These are phyloP conservation scores for Oryza coarctata DNA, from an alignment of 176 grass and related monocot genomes.

Conservation along the genomic window DNA sequence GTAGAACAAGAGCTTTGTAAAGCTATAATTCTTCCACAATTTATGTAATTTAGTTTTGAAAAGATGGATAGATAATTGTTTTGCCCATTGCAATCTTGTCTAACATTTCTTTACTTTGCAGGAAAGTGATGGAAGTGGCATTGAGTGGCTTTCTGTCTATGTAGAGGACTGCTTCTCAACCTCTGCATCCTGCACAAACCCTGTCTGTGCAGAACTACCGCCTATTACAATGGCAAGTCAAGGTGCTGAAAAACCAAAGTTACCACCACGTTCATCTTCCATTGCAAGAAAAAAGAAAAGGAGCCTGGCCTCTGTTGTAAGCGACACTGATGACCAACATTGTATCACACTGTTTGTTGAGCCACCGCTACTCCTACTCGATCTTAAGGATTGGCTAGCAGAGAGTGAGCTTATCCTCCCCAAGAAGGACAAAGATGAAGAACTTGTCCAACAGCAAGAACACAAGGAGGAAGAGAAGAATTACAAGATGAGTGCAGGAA, in stretches of 20 bases:
- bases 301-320: slow-evolving; percentile 40
- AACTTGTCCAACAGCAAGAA: slow-evolving; percentile 36
- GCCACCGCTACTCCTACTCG: slow-evolving; percentile 51
- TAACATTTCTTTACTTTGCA: slow-evolving; percentile 49
- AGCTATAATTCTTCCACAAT: background rate
- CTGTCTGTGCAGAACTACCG: slow-evolving; percentile 26
- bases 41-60: background rate
- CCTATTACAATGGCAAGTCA: slow-evolving; percentile 25
- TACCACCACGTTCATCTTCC: slow-evolving; percentile 19
- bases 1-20: background rate
- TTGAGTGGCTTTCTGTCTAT: slow-evolving; percentile 83
- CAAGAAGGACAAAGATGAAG: slow-evolving; percentile 51
- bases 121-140: slow-evolving; percentile 62
- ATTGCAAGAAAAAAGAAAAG: slow-evolving; percentile 47
- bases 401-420: slow-evolving; percentile 92
- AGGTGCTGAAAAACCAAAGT: slow-evolving; percentile 19
- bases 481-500: background rate
- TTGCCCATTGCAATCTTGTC: slow-evolving; percentile 17
- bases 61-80: background rate
- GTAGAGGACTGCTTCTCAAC: slow-evolving; percentile 78
- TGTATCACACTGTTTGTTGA: slow-evolving; percentile 36
- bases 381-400: slow-evolving; percentile 84
- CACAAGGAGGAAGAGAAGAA: slow-evolving; percentile 29
- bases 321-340: slow-evolving; percentile 23
- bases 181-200: slow-evolving; percentile 35